phyloP scores from a whole-genome alignment of 345 rosid genomes.

The Gossypium bickii region DNA sequence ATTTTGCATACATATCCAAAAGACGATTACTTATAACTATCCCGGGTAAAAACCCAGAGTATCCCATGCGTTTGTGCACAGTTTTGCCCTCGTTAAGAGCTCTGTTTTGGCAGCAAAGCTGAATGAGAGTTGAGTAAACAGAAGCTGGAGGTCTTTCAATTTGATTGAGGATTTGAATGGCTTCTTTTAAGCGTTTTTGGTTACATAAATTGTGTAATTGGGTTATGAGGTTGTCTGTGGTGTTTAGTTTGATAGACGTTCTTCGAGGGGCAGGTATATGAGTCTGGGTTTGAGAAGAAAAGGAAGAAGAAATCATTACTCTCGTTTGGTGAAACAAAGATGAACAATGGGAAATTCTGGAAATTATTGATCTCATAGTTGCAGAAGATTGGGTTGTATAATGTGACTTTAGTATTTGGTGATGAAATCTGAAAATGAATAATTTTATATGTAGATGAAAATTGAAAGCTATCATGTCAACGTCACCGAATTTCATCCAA shows the following conservation, averaged over 20 bases:
- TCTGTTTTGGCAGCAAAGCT: constrained; percentile 41
- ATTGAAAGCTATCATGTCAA: neutral
- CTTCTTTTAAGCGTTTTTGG: constrained; percentile 48
- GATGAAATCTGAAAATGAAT: neutral
- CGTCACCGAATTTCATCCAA: no score
- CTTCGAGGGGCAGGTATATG: constrained; percentile 17
- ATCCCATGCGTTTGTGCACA: constrained; percentile 52
- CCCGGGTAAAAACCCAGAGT: constrained; percentile 63
- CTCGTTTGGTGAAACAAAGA: constrained; percentile 14
- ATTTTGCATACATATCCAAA: constrained; percentile 66
- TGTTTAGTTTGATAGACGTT: constrained; percentile 38
- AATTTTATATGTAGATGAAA: neutral
- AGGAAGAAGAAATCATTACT: constrained; percentile 12
- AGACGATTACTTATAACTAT: constrained; percentile 59
- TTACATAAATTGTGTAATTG: constrained; percentile 52
- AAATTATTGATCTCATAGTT: constrained; percentile 21
- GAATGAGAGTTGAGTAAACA: constrained; percentile 63
- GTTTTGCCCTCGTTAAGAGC: constrained; percentile 48
- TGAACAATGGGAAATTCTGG: constrained; percentile 7
- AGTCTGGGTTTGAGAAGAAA: constrained; percentile 29
- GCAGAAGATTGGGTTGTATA: neutral
- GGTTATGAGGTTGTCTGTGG: constrained; percentile 30
- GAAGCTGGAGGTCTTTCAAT: constrained; percentile 51
- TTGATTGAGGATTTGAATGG: constrained; percentile 48
- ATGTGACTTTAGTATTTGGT: neutral